Base-by-base conservation (phyloP, 2,329 filamentous ascomycete species). In the Fusarium udum region DNA sequence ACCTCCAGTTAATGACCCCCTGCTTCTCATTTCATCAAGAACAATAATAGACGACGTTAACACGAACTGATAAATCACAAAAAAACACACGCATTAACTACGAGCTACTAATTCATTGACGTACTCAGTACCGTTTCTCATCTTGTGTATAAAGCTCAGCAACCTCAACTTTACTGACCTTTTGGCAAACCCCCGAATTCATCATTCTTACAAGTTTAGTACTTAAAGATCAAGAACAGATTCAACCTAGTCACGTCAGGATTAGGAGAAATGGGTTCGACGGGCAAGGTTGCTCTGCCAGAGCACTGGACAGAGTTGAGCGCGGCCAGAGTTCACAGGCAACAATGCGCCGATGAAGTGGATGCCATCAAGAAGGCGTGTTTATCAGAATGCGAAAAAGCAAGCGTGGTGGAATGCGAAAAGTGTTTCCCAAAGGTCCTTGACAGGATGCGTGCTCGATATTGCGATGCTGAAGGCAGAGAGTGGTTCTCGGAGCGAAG, bases 401-500 rank as follows among this genome's bases (percentile, higher is more conserved):
- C 75, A 48, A 82, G 85, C 55, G 79, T 86, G 20, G 72, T 82
- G 13, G 82, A 87, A 49, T 90, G 87, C 74, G 74, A 82, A 15
- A 80, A 82, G 31, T 89, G 87, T 77, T 88, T 86, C 79, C 78
- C 79, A 26, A 82, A 85, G 61, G 78, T 87, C 9, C 75, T 90
- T 46, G 84, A 86, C 39, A 81, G 82, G 39, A 82, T 90, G 76
- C 80, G 82, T 26, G 71, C 73, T 45, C 75, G 82, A 18, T 84
- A 82, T 60, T 78, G 75, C 55, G 80, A 81, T n/a, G 78, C 78
- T 32, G 67, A 77, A 46, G 80, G 79, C 24, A 78, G 74, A 26
- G 86, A 88, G 76, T 90, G 88, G 88, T 89, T 89, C 77, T 82
- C 85, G 6, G 83, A 84, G 51, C 81, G 87, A 37, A 81, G 81